Conservation (phyloP, 495 filamentous ascomycete species). For the Penicillium egyptiacum region DNA sequence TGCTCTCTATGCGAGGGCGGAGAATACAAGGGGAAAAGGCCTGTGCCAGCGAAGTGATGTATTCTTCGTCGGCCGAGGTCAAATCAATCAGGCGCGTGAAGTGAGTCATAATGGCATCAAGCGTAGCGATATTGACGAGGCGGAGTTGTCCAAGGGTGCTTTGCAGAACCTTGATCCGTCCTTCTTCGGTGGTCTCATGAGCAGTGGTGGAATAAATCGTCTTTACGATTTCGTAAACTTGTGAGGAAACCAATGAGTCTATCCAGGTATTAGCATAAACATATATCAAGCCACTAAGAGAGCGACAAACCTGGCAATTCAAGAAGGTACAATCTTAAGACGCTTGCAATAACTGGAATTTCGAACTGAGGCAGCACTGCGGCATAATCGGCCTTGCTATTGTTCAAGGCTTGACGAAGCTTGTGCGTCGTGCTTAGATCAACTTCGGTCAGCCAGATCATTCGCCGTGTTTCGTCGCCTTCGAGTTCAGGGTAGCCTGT, state of each 20-base stretch:
- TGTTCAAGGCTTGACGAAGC: conserved; percentile 79
- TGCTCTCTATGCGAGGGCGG: conserved; percentile 79
- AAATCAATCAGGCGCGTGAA: conserved; percentile 96
- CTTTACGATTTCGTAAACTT: conserved; percentile 98
- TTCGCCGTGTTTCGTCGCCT: conserved; percentile 88
- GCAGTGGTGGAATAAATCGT: conserved; percentile 84
- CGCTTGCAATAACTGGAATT: conserved; percentile 88
- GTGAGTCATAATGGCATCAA: conserved; percentile 97
- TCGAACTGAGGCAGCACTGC: conserved; percentile 84
- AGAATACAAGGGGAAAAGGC: conserved; percentile 84
- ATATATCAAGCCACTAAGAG: conserved; percentile 8
- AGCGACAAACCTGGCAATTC: conserved; percentile 79
- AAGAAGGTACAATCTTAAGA: conserved; percentile 91
- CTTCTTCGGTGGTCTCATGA: conserved; percentile 66
- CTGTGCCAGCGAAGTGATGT: conserved; percentile 72
- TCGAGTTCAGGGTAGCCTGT: conserved; percentile 92
- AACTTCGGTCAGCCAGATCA: conserved; percentile 92
- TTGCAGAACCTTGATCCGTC: conserved; percentile 88
- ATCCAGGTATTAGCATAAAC: conserved; percentile 9
- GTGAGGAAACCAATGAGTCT: conserved; percentile 97
- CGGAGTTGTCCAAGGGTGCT: conserved; percentile 93
- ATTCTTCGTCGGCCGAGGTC: conserved; percentile 91
- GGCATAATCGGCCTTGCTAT: conserved; percentile 75
- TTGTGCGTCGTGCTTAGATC: conserved; percentile 83
- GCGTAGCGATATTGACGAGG: conserved; percentile 95